Conservation (phyloP, 805 yeast species). For the Jamesozyma jinghongensis region DNA sequence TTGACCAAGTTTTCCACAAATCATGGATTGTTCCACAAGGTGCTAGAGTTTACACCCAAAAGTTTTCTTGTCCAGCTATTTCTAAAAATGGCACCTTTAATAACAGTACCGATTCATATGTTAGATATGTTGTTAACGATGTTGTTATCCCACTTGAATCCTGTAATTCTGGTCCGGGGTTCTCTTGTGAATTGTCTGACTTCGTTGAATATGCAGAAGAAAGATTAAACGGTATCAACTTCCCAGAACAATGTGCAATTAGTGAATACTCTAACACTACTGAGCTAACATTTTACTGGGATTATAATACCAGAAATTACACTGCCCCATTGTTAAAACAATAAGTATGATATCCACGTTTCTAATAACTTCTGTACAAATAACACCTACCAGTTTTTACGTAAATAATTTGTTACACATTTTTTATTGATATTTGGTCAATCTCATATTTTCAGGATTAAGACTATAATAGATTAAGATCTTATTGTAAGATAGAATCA, state of each 20-base stretch:
- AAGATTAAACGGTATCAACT: slow-evolving; percentile 26
- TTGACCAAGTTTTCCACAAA: slow-evolving; percentile 31
- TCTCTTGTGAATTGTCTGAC: slow-evolving; percentile 34
- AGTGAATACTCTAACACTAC: slow-evolving; percentile 12
- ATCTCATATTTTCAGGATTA: too few relatives aligned
- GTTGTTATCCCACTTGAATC: slow-evolving; percentile 43
- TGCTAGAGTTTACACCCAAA: slow-evolving; percentile 43
- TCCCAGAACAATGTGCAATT: slow-evolving; percentile 27
- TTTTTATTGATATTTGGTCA: too few relatives aligned
- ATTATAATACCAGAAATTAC: background rate
- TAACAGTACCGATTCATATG: slow-evolving; percentile 28
- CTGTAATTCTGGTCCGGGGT: slow-evolving; percentile 48
- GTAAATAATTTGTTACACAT: too few relatives aligned
- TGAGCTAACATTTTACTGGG: slow-evolving; percentile 18
- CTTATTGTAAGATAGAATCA: too few relatives aligned
- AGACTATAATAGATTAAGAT: too few relatives aligned
- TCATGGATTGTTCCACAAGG: slow-evolving; percentile 51
- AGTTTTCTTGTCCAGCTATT: slow-evolving; percentile 33
- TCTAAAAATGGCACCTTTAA: slow-evolving; percentile 9
- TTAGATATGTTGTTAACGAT: slow-evolving; percentile 43
- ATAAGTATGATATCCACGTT: background rate
- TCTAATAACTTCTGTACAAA: too few relatives aligned
- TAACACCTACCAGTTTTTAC: too few relatives aligned
- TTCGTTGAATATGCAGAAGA: slow-evolving; percentile 28
- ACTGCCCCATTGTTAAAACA: background rate